Evolutionary conservation across 2,329 filamentous ascomycete genomes (phyloP), one percentile per base, ranked within the genome.

Genomic region (Aspergillus brasiliensis): DNA sequence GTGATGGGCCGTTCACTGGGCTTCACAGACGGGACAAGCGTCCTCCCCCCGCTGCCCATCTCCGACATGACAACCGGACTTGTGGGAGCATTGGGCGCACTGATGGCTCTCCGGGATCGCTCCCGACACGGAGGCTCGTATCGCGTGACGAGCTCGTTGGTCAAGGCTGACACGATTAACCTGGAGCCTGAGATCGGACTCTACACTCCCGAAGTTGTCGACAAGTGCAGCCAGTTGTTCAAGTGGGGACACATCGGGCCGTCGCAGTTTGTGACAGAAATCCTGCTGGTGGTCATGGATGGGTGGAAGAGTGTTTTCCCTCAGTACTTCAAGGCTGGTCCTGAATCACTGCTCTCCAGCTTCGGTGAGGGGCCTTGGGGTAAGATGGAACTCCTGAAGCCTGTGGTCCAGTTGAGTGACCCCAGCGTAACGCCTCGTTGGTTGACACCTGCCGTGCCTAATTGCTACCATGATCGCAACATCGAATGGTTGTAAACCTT

Each of bases 1-100:
- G 65, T 75, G 5, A 77, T 70, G 19, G 78, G 75, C 3, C 68
- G 67, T 31, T 70, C 75, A 1, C 67, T 77, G 23, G 72, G 71
- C 3, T 60, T 57, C 25, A 49, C 54, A 3, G 61, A 65, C 8
- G 64, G 61, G 2, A 64, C 51, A 10, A 63, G 67, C 53, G 59
- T 67, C 15, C 58, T 70, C 3, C 67, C 65, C 0, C 63, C 63
- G 11, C 46, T 69, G 21, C 67, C 67, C 1, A 61, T 66, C 21
- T 69, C 68, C 11, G 68, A 69, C n/a, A 68, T 69, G 66, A 58
- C 60, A 13, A 65, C 66, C 58, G 68, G 65, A 4, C 37, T 68
- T 54, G 52, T 69, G 11, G 66, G 65, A 8, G 61, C 64, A 8
- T 44, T 68, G 46, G 65, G 56, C 0, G 57, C 58, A 1, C 56